Conservation (phyloP, 352 stramenopile genomes). For the Halophytophthora batemanensis region DNA sequence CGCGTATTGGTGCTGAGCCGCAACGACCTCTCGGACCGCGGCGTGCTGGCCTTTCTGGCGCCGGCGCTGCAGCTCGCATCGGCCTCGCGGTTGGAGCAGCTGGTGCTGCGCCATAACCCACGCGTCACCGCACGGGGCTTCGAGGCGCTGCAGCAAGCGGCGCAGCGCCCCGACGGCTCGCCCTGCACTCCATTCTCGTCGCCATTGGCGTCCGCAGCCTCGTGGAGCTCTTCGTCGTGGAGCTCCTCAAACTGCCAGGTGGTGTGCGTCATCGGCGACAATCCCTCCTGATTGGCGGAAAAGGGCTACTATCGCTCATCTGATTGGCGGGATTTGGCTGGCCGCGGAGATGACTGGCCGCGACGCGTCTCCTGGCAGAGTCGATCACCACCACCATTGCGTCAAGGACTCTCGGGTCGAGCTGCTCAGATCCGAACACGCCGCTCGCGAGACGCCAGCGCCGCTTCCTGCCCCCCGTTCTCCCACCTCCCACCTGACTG, state of each 20-base stretch:
- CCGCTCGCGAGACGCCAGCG: not conserved
- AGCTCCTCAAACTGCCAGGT: not conserved
- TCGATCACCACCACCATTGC: conserved; percentile 5
- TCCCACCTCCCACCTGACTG: conserved; percentile 9
- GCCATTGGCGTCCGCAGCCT: not conserved
- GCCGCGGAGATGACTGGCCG: not conserved
- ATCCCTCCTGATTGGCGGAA: conserved; percentile 28
- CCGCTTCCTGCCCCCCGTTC: conserved; percentile 1
- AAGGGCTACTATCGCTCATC: conserved; percentile 3
- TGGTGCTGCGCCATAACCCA: conserved; percentile 48
- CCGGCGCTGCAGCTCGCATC: conserved; percentile 29
- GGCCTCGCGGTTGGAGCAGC: conserved; percentile 39
- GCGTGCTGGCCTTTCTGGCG: conserved; percentile 42
- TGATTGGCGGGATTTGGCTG: conserved; percentile 29
- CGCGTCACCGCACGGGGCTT: conserved; percentile 33
- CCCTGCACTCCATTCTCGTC: conserved; percentile 1
- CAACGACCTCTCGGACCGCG: conserved; percentile 58
- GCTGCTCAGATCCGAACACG: conserved; percentile 28
- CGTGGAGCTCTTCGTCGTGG: too few species aligned
- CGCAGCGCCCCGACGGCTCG: not conserved
- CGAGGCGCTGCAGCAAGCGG: conserved; percentile 21
- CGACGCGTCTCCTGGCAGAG: not conserved
- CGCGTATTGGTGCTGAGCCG: conserved; percentile 45
- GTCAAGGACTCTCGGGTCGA: too few species aligned
- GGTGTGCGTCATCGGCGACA: conserved; percentile 20